phyloP scores from a whole-genome alignment of 2,329 filamentous ascomycete species.

The Clarireedia monteithiana region DNA sequence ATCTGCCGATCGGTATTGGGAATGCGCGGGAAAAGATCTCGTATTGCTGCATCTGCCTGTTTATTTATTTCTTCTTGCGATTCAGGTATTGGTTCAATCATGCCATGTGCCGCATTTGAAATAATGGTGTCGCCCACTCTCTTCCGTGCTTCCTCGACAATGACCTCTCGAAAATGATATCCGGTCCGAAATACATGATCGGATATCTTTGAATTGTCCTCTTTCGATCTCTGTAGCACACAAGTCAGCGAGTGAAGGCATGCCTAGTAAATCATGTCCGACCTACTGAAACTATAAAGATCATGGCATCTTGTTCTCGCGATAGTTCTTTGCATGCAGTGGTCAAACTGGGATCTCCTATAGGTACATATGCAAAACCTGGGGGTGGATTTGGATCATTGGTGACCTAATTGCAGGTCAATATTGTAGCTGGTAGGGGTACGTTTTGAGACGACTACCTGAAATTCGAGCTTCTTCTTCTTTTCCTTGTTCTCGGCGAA shows the following conservation, averaged over 20 bases:
- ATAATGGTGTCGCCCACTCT: constrained; percentile 26
- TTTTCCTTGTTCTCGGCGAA: constrained; percentile 56
- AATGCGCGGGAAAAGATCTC: constrained; percentile 58
- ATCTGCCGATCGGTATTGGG: constrained; percentile 55
- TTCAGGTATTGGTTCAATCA: constrained; percentile 51
- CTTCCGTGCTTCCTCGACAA: constrained; percentile 47
- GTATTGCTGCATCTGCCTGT: constrained; percentile 54
- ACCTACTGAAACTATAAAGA: constrained; percentile 59
- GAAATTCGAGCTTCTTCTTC: constrained; percentile 55
- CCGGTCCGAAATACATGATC: constrained; percentile 51
- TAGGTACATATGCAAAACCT: constrained; percentile 55
- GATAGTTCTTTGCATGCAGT: constrained; percentile 57
- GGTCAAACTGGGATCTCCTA: constrained; percentile 54
- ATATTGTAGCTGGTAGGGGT: constrained; percentile 7
- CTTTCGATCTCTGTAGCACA: constrained; percentile 17
- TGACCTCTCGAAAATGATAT: constrained; percentile 50
- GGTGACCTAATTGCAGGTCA: constrained; percentile 38
- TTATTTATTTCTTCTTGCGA: constrained; percentile 52
- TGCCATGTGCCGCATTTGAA: constrained; percentile 20
- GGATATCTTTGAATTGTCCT: constrained; percentile 25
- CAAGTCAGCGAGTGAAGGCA: constrained; percentile 5
- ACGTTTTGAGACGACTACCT: constrained; percentile 38
- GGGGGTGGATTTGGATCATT: constrained; percentile 45
- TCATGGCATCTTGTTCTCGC: constrained; percentile 52
- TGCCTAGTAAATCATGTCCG: background rate